Evolutionary conservation across 768 basidiomycete species (phyloP).

Genomic region (Clavaria fumosa): DNA sequence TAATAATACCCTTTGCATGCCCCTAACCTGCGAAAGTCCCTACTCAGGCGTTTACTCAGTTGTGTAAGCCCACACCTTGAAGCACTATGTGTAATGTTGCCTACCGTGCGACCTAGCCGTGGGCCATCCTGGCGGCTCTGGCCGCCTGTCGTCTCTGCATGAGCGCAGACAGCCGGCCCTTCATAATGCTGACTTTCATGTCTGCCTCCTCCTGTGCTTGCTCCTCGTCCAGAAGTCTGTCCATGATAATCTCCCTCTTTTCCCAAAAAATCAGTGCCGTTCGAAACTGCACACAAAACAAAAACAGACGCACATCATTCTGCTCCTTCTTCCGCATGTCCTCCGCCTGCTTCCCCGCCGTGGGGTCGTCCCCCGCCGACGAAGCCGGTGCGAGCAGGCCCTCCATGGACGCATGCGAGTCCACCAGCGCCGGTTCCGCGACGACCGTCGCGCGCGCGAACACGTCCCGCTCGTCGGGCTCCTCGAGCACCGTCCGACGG

Average conservation of each 20-base stretch:
- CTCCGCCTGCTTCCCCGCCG: slow-evolving; percentile 30
- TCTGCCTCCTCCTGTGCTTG: slow-evolving; percentile 81
- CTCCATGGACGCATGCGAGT: slow-evolving; percentile 32
- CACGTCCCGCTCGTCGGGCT: slow-evolving; percentile 28
- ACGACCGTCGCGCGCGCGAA: slow-evolving; percentile 58
- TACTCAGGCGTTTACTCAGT: too few species aligned
- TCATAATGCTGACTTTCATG: slow-evolving; percentile 51
- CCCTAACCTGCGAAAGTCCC: too few species aligned
- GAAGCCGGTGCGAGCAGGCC: slow-evolving; percentile 24
- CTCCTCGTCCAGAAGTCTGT: slow-evolving; percentile 72
- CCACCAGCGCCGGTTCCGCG: slow-evolving; percentile 49
- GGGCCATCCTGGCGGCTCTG: too few species aligned
- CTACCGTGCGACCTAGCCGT: too few species aligned
- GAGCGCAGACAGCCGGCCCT: slow-evolving; percentile 46
- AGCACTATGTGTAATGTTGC: too few species aligned
- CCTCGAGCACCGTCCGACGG: slow-evolving; percentile 44
- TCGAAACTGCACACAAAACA: too few species aligned
- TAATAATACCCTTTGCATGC: too few species aligned
- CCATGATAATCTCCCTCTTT: slow-evolving; percentile 73
- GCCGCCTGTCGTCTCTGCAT: slow-evolving; percentile 22
- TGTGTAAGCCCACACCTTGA: too few species aligned
- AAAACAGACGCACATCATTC: slow-evolving; percentile 51
- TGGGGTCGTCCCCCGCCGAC: slow-evolving; percentile 16
- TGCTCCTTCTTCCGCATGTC: slow-evolving; percentile 36
- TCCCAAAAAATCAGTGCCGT: too few species aligned